Percentiles rank a stretch among this genome's conserved stretches.
Conservation (phyloP, 2,329 filamentous ascomycete genomes). For the Pezicula carpinea region DNA sequence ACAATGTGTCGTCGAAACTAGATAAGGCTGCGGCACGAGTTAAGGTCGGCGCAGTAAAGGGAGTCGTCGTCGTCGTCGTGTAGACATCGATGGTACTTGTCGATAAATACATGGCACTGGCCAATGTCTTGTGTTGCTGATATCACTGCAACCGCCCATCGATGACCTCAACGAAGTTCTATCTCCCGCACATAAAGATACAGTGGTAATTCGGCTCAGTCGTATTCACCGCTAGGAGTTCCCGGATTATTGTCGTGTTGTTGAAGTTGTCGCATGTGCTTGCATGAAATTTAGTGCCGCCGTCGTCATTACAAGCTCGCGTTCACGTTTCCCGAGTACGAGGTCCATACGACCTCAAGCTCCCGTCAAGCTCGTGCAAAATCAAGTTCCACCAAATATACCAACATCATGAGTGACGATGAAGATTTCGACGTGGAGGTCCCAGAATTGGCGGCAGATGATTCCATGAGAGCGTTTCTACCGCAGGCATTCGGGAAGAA, state of each 20-base stretch:
- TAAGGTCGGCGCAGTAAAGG: conserved; percentile 5
- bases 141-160: conserved; percentile 17
- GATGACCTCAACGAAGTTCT: conserved; percentile 3
- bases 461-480: conserved; percentile 71
- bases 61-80: conserved; percentile 8
- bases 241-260: background rate
- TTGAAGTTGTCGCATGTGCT: background rate
- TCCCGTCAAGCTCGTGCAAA: background rate
- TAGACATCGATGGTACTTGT: conserved; percentile 11
- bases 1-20: background rate
- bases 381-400: conserved; percentile 4
- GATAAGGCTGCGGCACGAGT: conserved; percentile 2
- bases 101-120: conserved; percentile 25
- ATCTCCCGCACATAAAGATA: conserved; percentile 4
- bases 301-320: no score
- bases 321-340: no score
- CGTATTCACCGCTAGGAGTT: background rate
- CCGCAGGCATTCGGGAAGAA: conserved; percentile 84
- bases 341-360: background rate
- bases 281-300: background rate
- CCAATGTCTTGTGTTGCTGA: conserved; percentile 5
- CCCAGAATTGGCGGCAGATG: conserved; percentile 53
- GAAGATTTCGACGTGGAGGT: conserved; percentile 55
- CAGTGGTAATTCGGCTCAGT: background rate
- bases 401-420: conserved; percentile 50